phyloP scores from a whole-genome alignment of 2,329 filamentous ascomycete genomes.

The Alternaria postmessia region DNA sequence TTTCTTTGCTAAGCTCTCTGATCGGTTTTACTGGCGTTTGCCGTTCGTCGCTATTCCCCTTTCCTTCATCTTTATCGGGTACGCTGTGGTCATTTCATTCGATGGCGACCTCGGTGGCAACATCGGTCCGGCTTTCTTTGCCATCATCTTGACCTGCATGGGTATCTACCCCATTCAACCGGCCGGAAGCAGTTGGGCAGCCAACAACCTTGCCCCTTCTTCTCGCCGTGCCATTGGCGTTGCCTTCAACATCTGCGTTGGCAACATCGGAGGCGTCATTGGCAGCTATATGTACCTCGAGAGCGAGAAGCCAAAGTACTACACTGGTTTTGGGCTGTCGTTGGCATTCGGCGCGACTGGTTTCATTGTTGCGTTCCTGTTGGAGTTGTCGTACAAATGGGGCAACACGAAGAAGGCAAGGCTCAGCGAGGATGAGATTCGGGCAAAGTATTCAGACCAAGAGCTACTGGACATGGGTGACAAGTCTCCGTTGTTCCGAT shows the following conservation, averaged over 20 bases:
- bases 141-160: slow-evolving; percentile 55
- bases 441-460: slow-evolving; percentile 47
- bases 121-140: slow-evolving; percentile 56
- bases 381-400: slow-evolving; percentile 26
- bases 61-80: slow-evolving; percentile 44
- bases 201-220: slow-evolving; percentile 41
- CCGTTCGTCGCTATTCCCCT: slow-evolving; percentile 42
- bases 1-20: slow-evolving; percentile 32
- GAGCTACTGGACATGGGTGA: slow-evolving; percentile 52
- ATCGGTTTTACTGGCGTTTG: slow-evolving; percentile 30
- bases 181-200: slow-evolving; percentile 39
- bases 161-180: slow-evolving; percentile 50
- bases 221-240: slow-evolving; percentile 44
- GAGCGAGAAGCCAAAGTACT: slow-evolving; percentile 47
- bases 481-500: slow-evolving; percentile 49
- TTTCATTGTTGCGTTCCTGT: slow-evolving; percentile 32
- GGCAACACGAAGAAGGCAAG: slow-evolving; percentile 38
- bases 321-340: slow-evolving; percentile 48
- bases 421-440: slow-evolving; percentile 47
- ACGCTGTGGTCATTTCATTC: slow-evolving; percentile 51
- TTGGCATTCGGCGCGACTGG: slow-evolving; percentile 18
- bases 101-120: slow-evolving; percentile 51
- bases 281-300: slow-evolving; percentile 49
- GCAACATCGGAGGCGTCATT: slow-evolving; percentile 42
- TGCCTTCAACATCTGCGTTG: slow-evolving; percentile 40